Evolutionary conservation across 1,139 yeast species (phyloP), one percentile per base, ranked within the genome.

Genomic region (Nakaseomyces sp.): DNA sequence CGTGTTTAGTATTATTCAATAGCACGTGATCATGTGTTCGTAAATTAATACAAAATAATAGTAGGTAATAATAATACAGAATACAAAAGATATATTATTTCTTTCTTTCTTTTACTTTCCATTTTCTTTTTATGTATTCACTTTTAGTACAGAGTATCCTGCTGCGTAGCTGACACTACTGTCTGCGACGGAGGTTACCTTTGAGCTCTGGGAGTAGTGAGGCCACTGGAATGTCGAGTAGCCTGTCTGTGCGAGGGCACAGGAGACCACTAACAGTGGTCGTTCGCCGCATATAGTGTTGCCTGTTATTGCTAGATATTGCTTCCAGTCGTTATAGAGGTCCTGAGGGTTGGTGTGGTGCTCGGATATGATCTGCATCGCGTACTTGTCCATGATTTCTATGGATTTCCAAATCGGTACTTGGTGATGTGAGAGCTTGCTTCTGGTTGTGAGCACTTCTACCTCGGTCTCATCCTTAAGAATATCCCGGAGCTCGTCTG

Each of bases 271-370:
- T 87, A 77, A 74, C 35, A 91, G 70, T 0, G 98, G 96, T 50
- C 77, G 81, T 48, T 89, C 84, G 0, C 99, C 99, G 62, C 99
- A 93, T 19, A 91, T 84, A 0, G 98, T 93, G 63, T 91, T 89
- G 1, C 82, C 87, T 0, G 97, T 85, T 1, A 54, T 52, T 3
- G 65, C 65, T 8, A 91, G 75, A 57, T 91, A 91, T 20, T 70
- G 61, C 41, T 70, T 71, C 87, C 95, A 91, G n/a, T 64, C 64
- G 9, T 60, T 53, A 1, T 72, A 65, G 0, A 84, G 86, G 0
- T 63, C 56, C 24, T 26, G 13, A 5, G 31, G 31, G 4, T 16
- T 25, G 15, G 2, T 18, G 7, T 28, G 13, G 13, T 37, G 25
- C 9, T 25, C 31, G 0, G 79, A 61, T 0, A 86, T 80, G 4